Evolutionary conservation across 106 monocot genomes (phyloP), one percentile per base, ranked within the genome.

Genomic region (Dendrobium catenatum): DNA sequence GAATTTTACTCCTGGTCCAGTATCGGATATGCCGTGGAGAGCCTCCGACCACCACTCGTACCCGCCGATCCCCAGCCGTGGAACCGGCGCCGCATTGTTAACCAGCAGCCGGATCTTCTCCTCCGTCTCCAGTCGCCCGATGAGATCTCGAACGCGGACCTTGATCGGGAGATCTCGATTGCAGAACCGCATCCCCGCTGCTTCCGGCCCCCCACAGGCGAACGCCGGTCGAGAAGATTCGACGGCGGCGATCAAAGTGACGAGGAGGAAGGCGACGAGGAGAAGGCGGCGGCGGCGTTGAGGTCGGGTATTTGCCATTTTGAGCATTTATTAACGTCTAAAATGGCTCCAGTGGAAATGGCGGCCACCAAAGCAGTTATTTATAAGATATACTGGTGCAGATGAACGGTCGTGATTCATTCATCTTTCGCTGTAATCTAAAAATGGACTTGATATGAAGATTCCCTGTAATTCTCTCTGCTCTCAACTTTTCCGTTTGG

Each of bases 11-110:
- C 68, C 79, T 10, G 70, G 81, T 4, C 90, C 88, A 22, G 79
- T 76, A 6, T 59, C 41, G 27, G 90, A 85, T n/a, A 90, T 81
- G 31, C 90, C 90, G 43, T 90, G 90, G 20, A 90, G 85, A 0
- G 84, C 83, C 87, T 90, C 88, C 22, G 83, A 83, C 90, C 90
- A 90, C 90, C 90, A 90, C 70, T 67, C 55, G 77, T 88, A 90
- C 11, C n/a, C 18, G 1, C 79, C 79, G 17, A 88, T 67, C 6
- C 88, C 90, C 46, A 90, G 74, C 33, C 90, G 72, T 1, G 70
- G 77, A 24, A 88, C 84, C 2, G 79, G 82, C 0, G 18, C 10
- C 20, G 88, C 81, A 3, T 56, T 24, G 80, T 90, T 85, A 8
- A 79, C 81, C 40, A 88, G 59, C 73, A 84, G 81, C 3, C n/a